Conservation (phyloP, 257 asterid genomes). For the Solanum appendiculatum region DNA sequence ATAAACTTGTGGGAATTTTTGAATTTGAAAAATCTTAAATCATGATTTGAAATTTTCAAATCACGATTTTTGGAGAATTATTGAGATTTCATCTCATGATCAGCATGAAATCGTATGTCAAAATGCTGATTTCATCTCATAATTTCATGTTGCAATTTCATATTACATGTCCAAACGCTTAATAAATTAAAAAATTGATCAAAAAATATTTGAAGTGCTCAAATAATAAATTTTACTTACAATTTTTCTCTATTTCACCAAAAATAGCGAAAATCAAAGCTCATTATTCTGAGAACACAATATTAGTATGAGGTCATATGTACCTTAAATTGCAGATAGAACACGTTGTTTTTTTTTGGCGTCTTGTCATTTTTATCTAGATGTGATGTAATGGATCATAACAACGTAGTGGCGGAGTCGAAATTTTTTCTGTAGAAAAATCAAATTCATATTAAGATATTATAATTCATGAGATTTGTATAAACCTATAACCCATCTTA, state of each 20-base stretch:
- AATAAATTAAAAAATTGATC: too few species aligned
- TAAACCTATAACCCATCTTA: background rate
- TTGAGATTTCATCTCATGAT: too few species aligned
- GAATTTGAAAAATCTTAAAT: too few species aligned
- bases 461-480: background rate
- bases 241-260: background rate
- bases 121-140: too few species aligned
- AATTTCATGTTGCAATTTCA: too few species aligned
- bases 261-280: background rate
- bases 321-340: background rate
- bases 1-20: too few species aligned
- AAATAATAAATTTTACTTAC: background rate
- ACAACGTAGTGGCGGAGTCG: background rate
- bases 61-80: too few species aligned
- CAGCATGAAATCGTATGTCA: too few species aligned
- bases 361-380: background rate
- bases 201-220: background rate
- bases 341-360: background rate
- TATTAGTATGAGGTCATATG: background rate
- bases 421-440: background rate
- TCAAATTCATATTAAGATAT: background rate
- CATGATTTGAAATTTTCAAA: too few species aligned
- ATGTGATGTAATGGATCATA: background rate
- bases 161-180: too few species aligned
- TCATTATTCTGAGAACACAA: background rate